phyloP scores from a whole-genome alignment of 345 rosid species.

The Tarenaya hassleriana region DNA sequence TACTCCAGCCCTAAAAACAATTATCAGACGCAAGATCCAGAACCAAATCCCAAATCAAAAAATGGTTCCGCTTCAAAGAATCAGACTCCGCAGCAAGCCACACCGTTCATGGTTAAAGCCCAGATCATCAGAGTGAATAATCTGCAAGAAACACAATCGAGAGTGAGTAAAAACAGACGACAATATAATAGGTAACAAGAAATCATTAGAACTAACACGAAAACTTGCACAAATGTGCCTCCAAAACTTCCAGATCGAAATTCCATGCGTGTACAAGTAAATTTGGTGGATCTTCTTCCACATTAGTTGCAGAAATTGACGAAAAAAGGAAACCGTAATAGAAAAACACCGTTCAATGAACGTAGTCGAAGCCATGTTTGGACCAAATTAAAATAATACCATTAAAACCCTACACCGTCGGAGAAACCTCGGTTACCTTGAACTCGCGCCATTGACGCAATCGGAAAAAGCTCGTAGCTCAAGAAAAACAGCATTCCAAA shows the following conservation, averaged over 20 bases:
- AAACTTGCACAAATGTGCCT: not conserved
- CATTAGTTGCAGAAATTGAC: not conserved
- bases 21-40: conserved; percentile 34
- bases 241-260: conserved; percentile 6
- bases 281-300: conserved; percentile 1
- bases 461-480: not conserved
- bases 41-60: conserved; percentile 7
- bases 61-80: not conserved
- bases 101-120: conserved; percentile 22
- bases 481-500: not conserved
- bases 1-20: conserved; percentile 16
- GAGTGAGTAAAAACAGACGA: conserved; percentile 3
- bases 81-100: conserved; percentile 10
- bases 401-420: not conserved
- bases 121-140: not conserved
- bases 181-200: not conserved
- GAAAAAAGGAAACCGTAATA: not conserved
- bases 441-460: not conserved
- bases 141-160: conserved; percentile 6
- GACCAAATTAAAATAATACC: not conserved
- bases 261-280: not conserved
- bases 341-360: conserved; percentile 1
- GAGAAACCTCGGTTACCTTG: not conserved
- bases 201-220: not conserved
- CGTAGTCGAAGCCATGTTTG: not conserved